Evolutionary conservation across 2,329 filamentous ascomycete species (phyloP), one percentile per base, ranked within the genome.

Genomic region (Cadophora sp.): DNA sequence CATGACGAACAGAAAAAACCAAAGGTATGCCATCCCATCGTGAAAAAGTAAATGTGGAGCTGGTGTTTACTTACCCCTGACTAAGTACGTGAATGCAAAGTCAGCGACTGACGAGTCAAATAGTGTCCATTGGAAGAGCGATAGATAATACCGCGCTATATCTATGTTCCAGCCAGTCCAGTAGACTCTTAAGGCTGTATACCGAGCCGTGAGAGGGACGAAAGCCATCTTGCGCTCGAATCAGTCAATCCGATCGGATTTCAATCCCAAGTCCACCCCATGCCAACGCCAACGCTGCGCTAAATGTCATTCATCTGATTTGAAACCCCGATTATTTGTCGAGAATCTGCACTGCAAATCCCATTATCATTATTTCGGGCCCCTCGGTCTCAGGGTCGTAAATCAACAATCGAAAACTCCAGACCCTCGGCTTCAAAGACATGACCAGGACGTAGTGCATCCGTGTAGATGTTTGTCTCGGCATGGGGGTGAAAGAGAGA

Each of bases 401-500:
- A 80, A 79, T 93, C 90, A 55, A 91, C 87, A 45, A 90, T 84
- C 74, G 91, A 85, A 75, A 91, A 89, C 65, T 83, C 80, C 71
- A 87, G 76, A 3, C 85, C 82, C n/a, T 80, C 78, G n/a, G 83
- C 77, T 71, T 87, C 85, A n/a, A 83, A 83, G 3, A 88, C 86
- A 77, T 88, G 86, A 0, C 85, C 86, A 16, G 84, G 84, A 67
- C 81, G 79, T 64, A 84, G 67, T 33, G 79, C 79, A 76, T 80
- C 78, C 0, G 79, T 80, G 63, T 81, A 81, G 24, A 80, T 72
- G 33, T 79, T 76, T 0, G 66, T 45, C 65, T 77, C 76, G 6
- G 70, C 70, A 58, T 93, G 90, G 6, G 88, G 92, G 78, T 99
- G 96, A 77, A 99, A 99, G 0, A 96, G 85, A 1, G 92, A 92